These are phyloP conservation scores for Arctostaphylos glauca DNA, from an alignment of 148 eudicot genomes.

Conservation along the genomic window DNA sequence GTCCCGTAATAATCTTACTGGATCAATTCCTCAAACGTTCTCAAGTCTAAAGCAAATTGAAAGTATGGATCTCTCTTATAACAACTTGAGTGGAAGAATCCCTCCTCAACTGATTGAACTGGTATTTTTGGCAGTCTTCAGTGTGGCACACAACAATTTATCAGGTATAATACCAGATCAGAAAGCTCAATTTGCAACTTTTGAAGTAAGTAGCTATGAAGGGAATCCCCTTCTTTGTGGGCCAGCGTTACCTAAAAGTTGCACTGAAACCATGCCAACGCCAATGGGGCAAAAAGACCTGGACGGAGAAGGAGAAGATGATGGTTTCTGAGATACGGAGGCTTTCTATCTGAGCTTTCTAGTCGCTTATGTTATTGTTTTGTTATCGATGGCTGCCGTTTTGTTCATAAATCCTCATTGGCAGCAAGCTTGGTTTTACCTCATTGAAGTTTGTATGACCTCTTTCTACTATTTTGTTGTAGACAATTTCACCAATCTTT, in stretches of 20 bases:
- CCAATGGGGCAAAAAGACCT: neutral
- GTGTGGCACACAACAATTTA: constrained; percentile 8
- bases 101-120: constrained; percentile 3
- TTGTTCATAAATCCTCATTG: constrained; percentile 8
- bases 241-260: neutral
- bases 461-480: neutral
- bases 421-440: neutral
- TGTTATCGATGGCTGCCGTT: neutral
- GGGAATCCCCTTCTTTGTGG: constrained; percentile 15
- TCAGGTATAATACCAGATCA: neutral
- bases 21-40: neutral
- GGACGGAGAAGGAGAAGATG: neutral
- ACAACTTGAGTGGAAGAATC: neutral
- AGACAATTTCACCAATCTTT: neutral
- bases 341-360: neutral
- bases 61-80: constrained; percentile 9
- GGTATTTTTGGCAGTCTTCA: neutral
- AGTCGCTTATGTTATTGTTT: neutral
- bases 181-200: constrained; percentile 6
- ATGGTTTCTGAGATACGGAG: neutral
- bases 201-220: neutral
- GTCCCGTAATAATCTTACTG: neutral
- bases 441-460: neutral
- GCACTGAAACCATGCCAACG: neutral
- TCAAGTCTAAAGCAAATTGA: neutral